phyloP scores from a whole-genome alignment of 108 stramenopile species.

The Cyclotella atomus region DNA sequence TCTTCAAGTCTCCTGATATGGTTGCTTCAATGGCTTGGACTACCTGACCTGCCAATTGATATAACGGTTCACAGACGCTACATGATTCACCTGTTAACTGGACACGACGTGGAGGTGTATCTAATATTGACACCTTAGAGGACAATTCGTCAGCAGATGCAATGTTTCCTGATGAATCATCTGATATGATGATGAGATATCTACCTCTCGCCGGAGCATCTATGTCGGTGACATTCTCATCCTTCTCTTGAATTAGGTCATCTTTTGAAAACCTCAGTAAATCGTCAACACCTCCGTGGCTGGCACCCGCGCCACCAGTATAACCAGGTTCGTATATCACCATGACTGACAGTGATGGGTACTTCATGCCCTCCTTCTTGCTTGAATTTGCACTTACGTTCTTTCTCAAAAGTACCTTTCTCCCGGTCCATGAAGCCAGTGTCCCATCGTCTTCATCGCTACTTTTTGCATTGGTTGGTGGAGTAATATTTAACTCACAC shows the following conservation, averaged over 20 bases:
- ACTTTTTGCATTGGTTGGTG: neutral
- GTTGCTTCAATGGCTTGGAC: constrained; percentile 39
- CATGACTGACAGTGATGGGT: constrained; percentile 55
- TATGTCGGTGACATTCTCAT: constrained; percentile 9
- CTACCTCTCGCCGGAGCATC: constrained; percentile 46
- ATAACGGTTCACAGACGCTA: constrained; percentile 68
- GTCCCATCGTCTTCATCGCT: constrained; percentile 31
- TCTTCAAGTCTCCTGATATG: neutral
- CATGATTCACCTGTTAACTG: constrained; percentile 9
- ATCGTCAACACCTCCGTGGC: constrained; percentile 75
- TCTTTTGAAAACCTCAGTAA: constrained; percentile 32
- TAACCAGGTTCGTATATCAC: constrained; percentile 77
- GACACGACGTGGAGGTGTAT: constrained; percentile 25
- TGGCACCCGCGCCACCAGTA: constrained; percentile 69
- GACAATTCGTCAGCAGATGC: constrained; percentile 14
- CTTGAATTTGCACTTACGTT: constrained; percentile 23
- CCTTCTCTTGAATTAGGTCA: constrained; percentile 15
- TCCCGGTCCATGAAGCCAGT: constrained; percentile 44
- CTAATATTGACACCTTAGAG: constrained; percentile 24
- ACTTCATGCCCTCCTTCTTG: neutral
- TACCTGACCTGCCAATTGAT: constrained; percentile 60
- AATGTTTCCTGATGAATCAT: constrained; percentile 12
- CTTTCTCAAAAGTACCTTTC: constrained; percentile 51
- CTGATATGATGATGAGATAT: constrained; percentile 60
- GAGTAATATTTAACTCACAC: constrained; percentile 57